These are phyloP conservation scores for Tolypocladium tropicale DNA, from an alignment of 2,329 filamentous ascomycete genomes.

Conservation along the genomic window DNA sequence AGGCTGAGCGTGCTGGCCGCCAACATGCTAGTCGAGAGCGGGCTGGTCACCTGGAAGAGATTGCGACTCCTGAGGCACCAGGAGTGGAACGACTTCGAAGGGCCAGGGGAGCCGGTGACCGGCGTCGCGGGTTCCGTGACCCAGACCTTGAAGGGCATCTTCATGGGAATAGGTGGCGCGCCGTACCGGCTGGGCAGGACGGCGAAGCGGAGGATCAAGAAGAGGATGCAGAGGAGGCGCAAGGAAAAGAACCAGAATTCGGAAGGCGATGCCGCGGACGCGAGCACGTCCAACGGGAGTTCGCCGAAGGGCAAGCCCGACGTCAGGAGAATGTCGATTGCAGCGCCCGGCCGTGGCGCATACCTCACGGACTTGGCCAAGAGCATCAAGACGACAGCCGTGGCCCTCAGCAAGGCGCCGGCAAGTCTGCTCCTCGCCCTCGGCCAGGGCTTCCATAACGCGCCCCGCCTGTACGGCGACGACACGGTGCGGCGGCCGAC, in stretches of 20 bases:
- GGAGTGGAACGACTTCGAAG: slow-evolving; percentile 71
- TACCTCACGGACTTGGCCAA: slow-evolving; percentile 40
- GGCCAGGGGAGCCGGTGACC: slow-evolving; percentile 62
- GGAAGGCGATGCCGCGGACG: not conserved
- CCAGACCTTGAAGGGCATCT: slow-evolving; percentile 46
- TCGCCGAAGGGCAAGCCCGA: not conserved
- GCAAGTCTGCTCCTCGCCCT: slow-evolving; percentile 51
- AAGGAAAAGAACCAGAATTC: slow-evolving; percentile 19
- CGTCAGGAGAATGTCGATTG: slow-evolving; percentile 3
- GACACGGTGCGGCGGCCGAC: slow-evolving; percentile 54
- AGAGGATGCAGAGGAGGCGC: slow-evolving; percentile 37
- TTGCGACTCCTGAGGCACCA: slow-evolving; percentile 54
- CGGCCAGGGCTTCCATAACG: slow-evolving; percentile 62
- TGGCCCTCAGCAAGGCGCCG: slow-evolving; percentile 44
- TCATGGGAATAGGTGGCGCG: slow-evolving; percentile 53
- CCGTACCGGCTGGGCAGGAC: slow-evolving; percentile 51
- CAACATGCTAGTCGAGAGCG: slow-evolving; percentile 50
- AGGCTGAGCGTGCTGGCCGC: slow-evolving; percentile 55
- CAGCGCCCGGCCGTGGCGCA: slow-evolving; percentile 12
- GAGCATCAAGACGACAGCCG: slow-evolving; percentile 39
- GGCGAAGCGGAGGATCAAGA: slow-evolving; percentile 33
- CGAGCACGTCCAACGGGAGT: not conserved
- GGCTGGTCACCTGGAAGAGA: slow-evolving; percentile 52
- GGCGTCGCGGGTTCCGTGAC: slow-evolving; percentile 52
- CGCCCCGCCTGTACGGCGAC: slow-evolving; percentile 59